Conservation (phyloP, 2,329 filamentous ascomycete genomes). For the Penicillium freii region DNA sequence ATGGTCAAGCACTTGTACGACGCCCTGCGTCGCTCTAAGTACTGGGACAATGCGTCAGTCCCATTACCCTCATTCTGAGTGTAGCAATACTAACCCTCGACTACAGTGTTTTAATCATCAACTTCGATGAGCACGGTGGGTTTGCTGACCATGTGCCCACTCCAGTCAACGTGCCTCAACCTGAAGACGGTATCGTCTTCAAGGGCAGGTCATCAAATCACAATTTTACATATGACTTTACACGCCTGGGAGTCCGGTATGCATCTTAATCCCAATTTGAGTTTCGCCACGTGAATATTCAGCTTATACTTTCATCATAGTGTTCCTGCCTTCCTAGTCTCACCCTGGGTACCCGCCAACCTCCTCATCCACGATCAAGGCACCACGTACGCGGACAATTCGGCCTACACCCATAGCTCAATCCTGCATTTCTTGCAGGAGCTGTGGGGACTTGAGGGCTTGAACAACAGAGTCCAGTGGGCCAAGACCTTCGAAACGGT, state of each 20-base stretch:
- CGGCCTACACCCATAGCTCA: too few relatives aligned
- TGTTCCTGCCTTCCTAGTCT: constrained; percentile 39
- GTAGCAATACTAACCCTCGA: background rate
- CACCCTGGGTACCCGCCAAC: too few relatives aligned
- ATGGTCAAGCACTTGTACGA: constrained; percentile 46
- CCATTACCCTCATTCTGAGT: background rate
- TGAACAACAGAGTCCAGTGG: constrained; percentile 46
- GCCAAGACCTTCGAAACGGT: constrained; percentile 43
- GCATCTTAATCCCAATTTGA: background rate
- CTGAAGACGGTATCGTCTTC: constrained; percentile 35
- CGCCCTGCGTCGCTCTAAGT: constrained; percentile 39
- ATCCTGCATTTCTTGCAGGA: constrained; percentile 38
- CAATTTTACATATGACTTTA: constrained; percentile 40
- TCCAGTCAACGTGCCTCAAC: constrained; percentile 36
- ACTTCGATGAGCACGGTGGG: constrained; percentile 44
- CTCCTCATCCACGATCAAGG: too few relatives aligned
- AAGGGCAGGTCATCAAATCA: constrained; percentile 31
- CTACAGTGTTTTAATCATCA: constrained; percentile 38
- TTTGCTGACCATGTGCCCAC: constrained; percentile 44
- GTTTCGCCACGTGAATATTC: background rate
- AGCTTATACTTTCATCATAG: constrained; percentile 10
- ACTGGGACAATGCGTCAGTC: constrained; percentile 39
- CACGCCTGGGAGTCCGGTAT: constrained; percentile 39
- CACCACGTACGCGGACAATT: too few relatives aligned
- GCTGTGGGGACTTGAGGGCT: constrained; percentile 40